phyloP scores from a whole-genome alignment of 331 rosid species.

The Spiraea crenata region DNA sequence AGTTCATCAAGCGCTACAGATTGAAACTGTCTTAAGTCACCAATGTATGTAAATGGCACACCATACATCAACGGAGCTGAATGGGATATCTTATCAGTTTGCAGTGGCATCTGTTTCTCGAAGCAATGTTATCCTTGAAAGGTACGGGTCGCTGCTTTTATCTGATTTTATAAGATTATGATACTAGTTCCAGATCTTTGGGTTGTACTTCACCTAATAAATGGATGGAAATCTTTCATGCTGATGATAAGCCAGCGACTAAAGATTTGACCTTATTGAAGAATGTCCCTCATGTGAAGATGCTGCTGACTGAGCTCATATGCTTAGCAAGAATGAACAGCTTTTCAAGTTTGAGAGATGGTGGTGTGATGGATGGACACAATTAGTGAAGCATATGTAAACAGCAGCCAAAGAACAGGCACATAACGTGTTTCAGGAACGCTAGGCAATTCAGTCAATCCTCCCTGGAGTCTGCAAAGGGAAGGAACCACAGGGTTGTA shows the following conservation, averaged over 20 bases:
- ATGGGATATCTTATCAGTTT: neutral
- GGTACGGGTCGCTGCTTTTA: constrained; percentile 3
- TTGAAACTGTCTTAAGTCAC: constrained; percentile 23
- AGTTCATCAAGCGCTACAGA: constrained; percentile 6
- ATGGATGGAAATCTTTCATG: neutral
- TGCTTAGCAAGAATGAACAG: neutral
- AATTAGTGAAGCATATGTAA: constrained; percentile 1
- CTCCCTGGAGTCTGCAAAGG: neutral
- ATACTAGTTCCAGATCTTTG: constrained; percentile 4
- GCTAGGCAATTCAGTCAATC: neutral
- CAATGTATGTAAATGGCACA: neutral
- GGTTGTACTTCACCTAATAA: neutral
- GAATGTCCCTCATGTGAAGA: neutral
- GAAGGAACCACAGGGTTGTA: neutral
- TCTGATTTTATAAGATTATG: neutral
- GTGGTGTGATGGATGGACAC: neutral
- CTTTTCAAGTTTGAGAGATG: neutral
- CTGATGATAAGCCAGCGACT: neutral
- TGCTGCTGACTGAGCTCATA: neutral
- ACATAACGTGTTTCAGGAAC: neutral
- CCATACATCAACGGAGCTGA: neutral
- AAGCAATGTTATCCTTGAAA: neutral
- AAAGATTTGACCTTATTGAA: neutral
- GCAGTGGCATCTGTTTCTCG: constrained; percentile 4
- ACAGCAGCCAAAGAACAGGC: neutral